Conservation (phyloP, 805 yeast species). For the Ogataea nitratoaversa region DNA sequence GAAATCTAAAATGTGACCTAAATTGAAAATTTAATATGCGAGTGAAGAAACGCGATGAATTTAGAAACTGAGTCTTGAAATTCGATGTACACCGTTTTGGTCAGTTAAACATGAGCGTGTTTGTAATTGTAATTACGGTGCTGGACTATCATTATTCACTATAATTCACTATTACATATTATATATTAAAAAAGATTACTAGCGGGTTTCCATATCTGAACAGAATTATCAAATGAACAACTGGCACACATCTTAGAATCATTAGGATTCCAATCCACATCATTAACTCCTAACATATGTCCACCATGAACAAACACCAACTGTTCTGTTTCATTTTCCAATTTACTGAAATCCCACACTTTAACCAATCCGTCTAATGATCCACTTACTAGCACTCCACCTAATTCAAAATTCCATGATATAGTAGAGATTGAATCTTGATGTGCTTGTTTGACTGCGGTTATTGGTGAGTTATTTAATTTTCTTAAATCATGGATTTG, state of each 20-base stretch:
- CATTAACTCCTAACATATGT: conserved; percentile 83
- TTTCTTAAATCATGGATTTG: conserved; percentile 65
- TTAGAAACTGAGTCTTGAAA: too few relatives aligned
- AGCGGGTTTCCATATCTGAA: conserved; percentile 82
- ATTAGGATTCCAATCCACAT: conserved; percentile 75
- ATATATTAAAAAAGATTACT: conserved; percentile 15
- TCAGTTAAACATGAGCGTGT: too few relatives aligned
- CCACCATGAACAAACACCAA: conserved; percentile 74
- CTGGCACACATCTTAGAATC: conserved; percentile 69
- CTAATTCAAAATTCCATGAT: conserved; percentile 65
- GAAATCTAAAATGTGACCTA: too few relatives aligned
- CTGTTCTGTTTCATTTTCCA: conserved; percentile 16
- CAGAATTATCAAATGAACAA: conserved; percentile 78
- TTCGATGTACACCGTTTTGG: too few relatives aligned
- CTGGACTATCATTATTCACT: too few relatives aligned
- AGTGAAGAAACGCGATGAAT: too few relatives aligned
- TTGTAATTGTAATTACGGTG: too few relatives aligned
- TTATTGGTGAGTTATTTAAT: conserved; percentile 28
- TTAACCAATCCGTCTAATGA: conserved; percentile 63
- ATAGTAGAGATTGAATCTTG: conserved; percentile 55
- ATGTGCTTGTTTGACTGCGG: conserved; percentile 34
- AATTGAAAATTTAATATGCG: too few relatives aligned
- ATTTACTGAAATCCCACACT: conserved; percentile 49
- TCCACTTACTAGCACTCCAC: conserved; percentile 58
- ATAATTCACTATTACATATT: too few relatives aligned